Percentiles rank a stretch among this genome's conserved stretches.
These are phyloP conservation scores for Bruguiera parviflora DNA, from an alignment of 345 rosid genomes.

Conservation along the genomic window DNA sequence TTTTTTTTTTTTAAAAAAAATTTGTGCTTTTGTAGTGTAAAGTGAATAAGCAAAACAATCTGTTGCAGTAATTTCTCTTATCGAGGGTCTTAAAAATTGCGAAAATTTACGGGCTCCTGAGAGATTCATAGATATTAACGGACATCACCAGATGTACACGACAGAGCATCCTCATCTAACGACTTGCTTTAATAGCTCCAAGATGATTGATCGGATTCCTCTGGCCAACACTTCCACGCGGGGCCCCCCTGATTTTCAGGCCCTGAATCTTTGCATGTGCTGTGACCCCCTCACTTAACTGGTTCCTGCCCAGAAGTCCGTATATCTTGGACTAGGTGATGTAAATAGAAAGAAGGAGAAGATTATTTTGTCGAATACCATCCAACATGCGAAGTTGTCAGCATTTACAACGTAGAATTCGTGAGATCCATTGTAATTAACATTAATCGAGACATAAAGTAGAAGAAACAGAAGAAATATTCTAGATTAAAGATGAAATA, in stretches of 20 bases:
- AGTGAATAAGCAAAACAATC: background rate
- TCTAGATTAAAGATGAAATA: conserved; percentile 1
- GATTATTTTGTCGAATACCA: background rate
- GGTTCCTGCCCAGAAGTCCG: conserved; percentile 9
- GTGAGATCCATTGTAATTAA: conserved; percentile 26
- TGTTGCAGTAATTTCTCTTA: background rate
- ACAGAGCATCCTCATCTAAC: background rate
- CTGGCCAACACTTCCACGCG: conserved; percentile 17
- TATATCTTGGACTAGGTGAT: background rate
- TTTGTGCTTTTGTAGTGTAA: background rate
- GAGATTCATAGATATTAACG: background rate
- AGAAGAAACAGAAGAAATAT: background rate
- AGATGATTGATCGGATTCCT: conserved; percentile 21
- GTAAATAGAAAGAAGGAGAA: background rate
- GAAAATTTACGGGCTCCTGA: background rate
- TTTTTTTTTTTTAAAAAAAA: background rate
- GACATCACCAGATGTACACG: background rate
- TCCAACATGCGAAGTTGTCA: conserved; percentile 18
- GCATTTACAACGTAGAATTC: conserved; percentile 37
- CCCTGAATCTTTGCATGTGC: conserved; percentile 44
- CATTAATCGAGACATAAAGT: conserved; percentile 25
- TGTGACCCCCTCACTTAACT: conserved; percentile 17
- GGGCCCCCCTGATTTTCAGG: conserved; percentile 33
- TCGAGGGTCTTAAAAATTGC: background rate
- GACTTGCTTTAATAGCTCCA: conserved; percentile 3